A percentile compares a stretch with the other conserved stretches of the same genome.
These are phyloP conservation scores for Neonectria neomacrospora DNA, from an alignment of 2,329 filamentous ascomycete genomes.

Conservation along the genomic window DNA sequence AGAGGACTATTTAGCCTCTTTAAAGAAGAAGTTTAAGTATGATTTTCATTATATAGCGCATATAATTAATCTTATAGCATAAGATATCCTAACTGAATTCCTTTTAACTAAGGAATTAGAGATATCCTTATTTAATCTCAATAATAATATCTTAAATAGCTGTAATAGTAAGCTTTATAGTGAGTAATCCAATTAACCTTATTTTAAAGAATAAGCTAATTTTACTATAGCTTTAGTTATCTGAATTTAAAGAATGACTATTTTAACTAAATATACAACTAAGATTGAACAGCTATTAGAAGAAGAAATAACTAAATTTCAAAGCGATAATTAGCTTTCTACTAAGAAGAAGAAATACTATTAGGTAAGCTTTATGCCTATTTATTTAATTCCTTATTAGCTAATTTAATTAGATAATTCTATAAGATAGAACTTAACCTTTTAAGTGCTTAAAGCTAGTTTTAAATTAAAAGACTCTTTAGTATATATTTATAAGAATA, in stretches of 20 bases:
- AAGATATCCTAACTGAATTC: no score
- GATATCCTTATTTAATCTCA: no score
- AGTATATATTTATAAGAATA: constrained; percentile 10
- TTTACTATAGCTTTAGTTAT: neutral
- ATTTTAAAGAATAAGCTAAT: neutral
- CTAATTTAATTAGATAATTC: constrained; percentile 6
- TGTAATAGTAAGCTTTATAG: neutral
- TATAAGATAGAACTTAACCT: neutral
- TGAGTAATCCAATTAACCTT: neutral
- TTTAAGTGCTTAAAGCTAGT: neutral
- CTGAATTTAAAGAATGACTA: neutral
- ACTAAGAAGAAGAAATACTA: neutral
- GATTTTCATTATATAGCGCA: neutral
- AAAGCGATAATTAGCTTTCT: neutral
- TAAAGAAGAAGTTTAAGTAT: neutral
- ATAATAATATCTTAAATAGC: no score
- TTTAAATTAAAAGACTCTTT: neutral
- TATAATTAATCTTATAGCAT: no score
- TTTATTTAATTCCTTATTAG: neutral
- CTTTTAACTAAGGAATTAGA: no score
- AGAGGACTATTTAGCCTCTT: no score
- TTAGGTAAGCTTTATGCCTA: neutral
- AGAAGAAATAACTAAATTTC: neutral
- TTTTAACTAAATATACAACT: neutral
- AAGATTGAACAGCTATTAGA: no score